Conservation (phyloP, 2,329 filamentous ascomycete species). For the Hymenoscyphus fraxineus region DNA sequence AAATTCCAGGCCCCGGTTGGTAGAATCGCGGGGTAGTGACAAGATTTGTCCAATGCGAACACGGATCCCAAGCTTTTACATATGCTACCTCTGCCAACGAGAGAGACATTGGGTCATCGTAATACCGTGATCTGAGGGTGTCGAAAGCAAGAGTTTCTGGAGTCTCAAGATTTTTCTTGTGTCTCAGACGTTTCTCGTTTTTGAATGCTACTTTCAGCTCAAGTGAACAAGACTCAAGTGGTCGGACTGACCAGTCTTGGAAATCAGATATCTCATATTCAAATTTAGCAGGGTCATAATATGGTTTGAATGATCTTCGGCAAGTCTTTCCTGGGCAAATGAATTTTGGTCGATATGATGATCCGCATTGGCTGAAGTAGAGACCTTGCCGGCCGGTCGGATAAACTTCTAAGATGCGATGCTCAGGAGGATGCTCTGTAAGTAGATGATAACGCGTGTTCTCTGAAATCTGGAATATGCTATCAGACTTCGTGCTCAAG, state of each 20-base stretch:
- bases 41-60: neutral
- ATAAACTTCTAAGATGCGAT: neutral
- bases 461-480: conserved; percentile 4
- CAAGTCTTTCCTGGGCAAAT: conserved; percentile 3
- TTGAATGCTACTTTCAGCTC: conserved; percentile 1
- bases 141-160: neutral
- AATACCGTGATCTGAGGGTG: neutral
- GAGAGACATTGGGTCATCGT: neutral
- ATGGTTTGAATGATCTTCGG: conserved; percentile 8
- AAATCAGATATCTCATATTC: conserved; percentile 9
- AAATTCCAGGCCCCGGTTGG: neutral
- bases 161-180: neutral
- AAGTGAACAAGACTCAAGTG: neutral
- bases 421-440: neutral
- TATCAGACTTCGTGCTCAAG: neutral
- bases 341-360: conserved; percentile 10
- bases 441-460: conserved; percentile 6
- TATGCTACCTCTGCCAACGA: neutral
- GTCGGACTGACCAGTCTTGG: conserved; percentile 9
- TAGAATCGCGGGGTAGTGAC: neutral
- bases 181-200: conserved; percentile 4
- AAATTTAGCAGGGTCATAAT: conserved; percentile 5
- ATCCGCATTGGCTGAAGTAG: conserved; percentile 1
- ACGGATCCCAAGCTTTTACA: conserved; percentile 4
- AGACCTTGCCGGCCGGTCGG: conserved; percentile 4